Percentiles rank a stretch among this genome's conserved stretches.
Evolutionary conservation across 257 asterid species (phyloP).

Genomic region (Solanum neorickii): DNA sequence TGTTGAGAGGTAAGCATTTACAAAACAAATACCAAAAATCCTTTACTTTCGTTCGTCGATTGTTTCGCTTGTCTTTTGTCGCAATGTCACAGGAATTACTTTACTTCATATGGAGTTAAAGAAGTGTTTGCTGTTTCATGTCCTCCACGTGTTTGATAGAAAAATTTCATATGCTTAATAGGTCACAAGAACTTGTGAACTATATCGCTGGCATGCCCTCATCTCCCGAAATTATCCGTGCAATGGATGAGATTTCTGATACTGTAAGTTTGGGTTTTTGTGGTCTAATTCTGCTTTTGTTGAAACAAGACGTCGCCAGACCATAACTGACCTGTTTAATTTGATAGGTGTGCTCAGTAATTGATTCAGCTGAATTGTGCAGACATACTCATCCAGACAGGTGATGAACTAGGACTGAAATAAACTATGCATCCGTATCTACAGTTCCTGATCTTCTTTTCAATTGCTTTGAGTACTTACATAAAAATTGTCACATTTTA

Average conservation of each 20-base stretch:
- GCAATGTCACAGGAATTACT: neutral
- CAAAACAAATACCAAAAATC: neutral
- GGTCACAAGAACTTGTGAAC: conserved; percentile 81
- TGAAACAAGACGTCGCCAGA: neutral
- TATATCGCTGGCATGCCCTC: conserved; percentile 72
- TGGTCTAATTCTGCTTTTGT: neutral
- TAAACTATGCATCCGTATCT: neutral
- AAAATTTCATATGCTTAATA: conserved; percentile 5
- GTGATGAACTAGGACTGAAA: conserved; percentile 23
- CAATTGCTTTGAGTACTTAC: neutral
- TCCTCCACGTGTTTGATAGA: neutral
- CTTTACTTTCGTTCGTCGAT: neutral
- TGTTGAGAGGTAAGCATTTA: conserved; percentile 46
- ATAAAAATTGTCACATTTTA: neutral
- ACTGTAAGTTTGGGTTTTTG: conserved; percentile 33
- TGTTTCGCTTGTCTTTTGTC: neutral
- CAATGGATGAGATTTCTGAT: conserved; percentile 92
- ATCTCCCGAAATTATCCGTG: conserved; percentile 56
- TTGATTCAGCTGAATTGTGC: conserved; percentile 88
- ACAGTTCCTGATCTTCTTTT: neutral
- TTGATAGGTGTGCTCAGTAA: conserved; percentile 79
- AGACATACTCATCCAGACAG: conserved; percentile 96
- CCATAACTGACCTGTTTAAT: conserved; percentile 1
- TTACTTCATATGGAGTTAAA: neutral
- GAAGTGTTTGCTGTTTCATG: neutral